These are phyloP conservation scores for Suillus placidus DNA, from an alignment of 768 basidiomycete species.

Conservation along the genomic window DNA sequence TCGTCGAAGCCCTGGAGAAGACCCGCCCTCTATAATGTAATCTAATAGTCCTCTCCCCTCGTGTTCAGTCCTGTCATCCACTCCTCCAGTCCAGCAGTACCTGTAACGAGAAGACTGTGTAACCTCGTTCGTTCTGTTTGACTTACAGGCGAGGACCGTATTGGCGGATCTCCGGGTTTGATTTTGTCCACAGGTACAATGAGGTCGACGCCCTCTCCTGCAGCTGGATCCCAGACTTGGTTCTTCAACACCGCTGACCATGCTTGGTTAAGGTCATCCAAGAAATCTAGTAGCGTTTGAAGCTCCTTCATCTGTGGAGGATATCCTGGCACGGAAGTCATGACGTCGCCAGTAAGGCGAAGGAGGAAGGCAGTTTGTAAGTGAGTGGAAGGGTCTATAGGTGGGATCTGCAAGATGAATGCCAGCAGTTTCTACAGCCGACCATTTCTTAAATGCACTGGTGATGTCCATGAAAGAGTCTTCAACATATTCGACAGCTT, in stretches of 20 bases:
- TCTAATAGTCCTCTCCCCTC: conserved; percentile 30
- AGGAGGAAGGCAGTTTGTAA: conserved; percentile 71
- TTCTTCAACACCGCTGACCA: conserved; percentile 68
- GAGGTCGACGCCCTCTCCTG: conserved; percentile 44
- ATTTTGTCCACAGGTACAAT: conserved; percentile 42
- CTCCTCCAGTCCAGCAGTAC: conserved; percentile 64
- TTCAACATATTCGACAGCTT: conserved; percentile 66
- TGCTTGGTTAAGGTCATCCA: conserved; percentile 74
- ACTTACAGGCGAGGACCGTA: conserved; percentile 52
- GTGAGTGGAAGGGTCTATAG: conserved; percentile 67
- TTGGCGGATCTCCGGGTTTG: conserved; percentile 21
- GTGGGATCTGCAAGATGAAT: conserved; percentile 74
- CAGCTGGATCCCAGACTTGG: conserved; percentile 66
- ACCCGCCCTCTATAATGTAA: conserved; percentile 52
- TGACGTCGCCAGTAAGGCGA: conserved; percentile 67
- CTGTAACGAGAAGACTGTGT: conserved; percentile 63
- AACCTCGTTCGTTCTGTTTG: conserved; percentile 77
- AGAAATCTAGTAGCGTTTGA: conserved; percentile 59
- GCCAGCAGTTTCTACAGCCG: conserved; percentile 52
- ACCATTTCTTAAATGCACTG: conserved; percentile 79
- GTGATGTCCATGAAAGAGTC: conserved; percentile 64
- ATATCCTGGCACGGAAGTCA: conserved; percentile 66
- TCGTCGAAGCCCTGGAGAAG: conserved; percentile 66
- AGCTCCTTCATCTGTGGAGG: conserved; percentile 46
- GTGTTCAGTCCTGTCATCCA: conserved; percentile 52